Base-by-base conservation (phyloP, 345 rosid species). In the Barbarea vulgaris region DNA sequence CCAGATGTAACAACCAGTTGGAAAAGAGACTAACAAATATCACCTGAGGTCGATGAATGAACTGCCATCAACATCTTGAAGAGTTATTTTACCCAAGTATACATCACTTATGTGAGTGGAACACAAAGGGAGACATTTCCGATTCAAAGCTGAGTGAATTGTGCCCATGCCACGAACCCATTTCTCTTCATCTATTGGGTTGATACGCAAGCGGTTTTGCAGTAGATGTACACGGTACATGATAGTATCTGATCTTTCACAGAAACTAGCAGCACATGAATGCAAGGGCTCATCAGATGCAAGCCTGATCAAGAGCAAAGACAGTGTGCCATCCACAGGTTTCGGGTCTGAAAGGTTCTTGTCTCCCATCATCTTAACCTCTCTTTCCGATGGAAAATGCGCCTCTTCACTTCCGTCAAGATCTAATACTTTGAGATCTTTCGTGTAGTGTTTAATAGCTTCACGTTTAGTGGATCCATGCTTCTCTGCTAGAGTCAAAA, bases 321-420 rank as follows among this genome's bases (percentile, higher is more conserved):
- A 86, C 72, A 94, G 66, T 74, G 84, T 81, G 21, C 95, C 93
- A 65, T 94, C 98, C 36, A 88, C 96, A 36, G 97, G 97, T 77
- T 70, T 88, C 6, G 95, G 97, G 65, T 91, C 89, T 6, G 89
- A 79, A 74, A 94, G 93, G 72, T 84, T 86, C 68, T 80, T 84
- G 74, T 90, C 96, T 75, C 98, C 97, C 95, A 91, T 90, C 96
- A 94, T 94, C 87, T 87, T 94, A 34, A 90, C 87, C 75, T 84
- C 91, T 83, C 80, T 91, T 72, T 91, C 98, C 0, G 85, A 67
- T 11, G 98, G 98, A 59, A 91, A 94, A 84, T 88, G 65, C 19
- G 61, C 60, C 64, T 89, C 88, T 70, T 87, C 89, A 51, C 73
- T 77, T 60, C 87, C 91, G 48, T 84, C 79, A 58, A 56, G 27